Percentiles rank a stretch among this genome's conserved stretches.
These are phyloP conservation scores for Graphium sp. DNA, from an alignment of 2,329 filamentous ascomycete species.

Conservation along the genomic window DNA sequence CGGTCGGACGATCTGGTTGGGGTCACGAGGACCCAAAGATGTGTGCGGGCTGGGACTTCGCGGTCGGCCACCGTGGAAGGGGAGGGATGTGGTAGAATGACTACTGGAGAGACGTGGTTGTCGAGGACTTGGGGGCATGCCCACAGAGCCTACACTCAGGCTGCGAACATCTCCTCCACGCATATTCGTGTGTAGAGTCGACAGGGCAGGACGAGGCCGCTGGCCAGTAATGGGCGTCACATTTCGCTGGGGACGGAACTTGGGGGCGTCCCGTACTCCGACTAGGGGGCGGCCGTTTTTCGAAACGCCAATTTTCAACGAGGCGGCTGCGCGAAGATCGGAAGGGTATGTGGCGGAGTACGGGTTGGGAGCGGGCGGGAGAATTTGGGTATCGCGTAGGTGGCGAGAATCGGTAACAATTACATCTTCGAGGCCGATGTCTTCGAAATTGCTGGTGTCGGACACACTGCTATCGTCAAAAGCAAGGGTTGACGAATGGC, in stretches of 20 bases:
- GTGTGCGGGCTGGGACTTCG: constrained; percentile 34
- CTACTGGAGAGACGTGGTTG: constrained; percentile 8
- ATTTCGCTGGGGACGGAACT: constrained; percentile 11
- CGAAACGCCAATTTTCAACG: constrained; percentile 1
- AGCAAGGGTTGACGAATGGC: constrained; percentile 63
- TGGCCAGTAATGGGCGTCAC: too few species aligned
- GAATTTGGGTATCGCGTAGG: constrained; percentile 32
- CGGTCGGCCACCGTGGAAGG: constrained; percentile 20
- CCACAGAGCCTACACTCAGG: not conserved
- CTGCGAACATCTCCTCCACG: not conserved
- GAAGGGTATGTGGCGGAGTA: constrained; percentile 11
- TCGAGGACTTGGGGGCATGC: constrained; percentile 1
- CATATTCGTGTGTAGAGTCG: not conserved
- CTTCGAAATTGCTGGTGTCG: constrained; percentile 77
- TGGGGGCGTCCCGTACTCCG: constrained; percentile 13
- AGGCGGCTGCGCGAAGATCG: constrained; percentile 4
- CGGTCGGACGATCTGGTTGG: constrained; percentile 18
- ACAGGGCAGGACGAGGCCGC: constrained; percentile 9
- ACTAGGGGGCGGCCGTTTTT: constrained; percentile 1
- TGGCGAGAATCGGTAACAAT: constrained; percentile 12
- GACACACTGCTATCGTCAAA: constrained; percentile 54
- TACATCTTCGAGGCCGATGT: constrained; percentile 69
- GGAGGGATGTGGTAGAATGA: constrained; percentile 16
- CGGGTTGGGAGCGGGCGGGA: constrained; percentile 22
- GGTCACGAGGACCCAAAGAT: constrained; percentile 25